Percentiles rank a stretch among this genome's conserved stretches.
phyloP scores from a whole-genome alignment of 129 eudicot genomes.

The Ambrosia trifida region DNA sequence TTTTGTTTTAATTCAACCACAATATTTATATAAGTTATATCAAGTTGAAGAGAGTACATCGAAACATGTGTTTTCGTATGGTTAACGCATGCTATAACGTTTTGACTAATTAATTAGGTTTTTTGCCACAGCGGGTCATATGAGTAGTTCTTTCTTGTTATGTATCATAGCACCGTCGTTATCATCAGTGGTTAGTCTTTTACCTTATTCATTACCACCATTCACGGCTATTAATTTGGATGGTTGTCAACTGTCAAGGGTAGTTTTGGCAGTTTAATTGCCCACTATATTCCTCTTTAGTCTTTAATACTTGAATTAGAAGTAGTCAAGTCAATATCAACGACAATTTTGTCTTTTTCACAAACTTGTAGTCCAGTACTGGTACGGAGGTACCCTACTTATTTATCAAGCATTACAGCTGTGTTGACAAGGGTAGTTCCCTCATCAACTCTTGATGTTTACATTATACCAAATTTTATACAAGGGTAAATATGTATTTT shows the following conservation, averaged over 20 bases:
- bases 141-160: not conserved
- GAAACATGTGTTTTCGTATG: too few relatives aligned
- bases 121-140: too few relatives aligned
- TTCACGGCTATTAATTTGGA: slow-evolving; percentile 1
- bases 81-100: too few relatives aligned
- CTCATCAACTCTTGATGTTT: not conserved
- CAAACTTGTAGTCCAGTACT: not conserved
- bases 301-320: slow-evolving; percentile 16
- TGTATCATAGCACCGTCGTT: not conserved
- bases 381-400: slow-evolving; percentile 5
- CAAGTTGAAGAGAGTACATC: too few relatives aligned
- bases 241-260: slow-evolving; percentile 18
- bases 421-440: slow-evolving; percentile 21
- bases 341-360: slow-evolving; percentile 10
- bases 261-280: not conserved
- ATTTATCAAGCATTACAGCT: not conserved
- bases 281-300: not conserved
- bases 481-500: not conserved
- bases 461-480: not conserved
- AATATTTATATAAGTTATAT: too few relatives aligned
- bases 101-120: too few relatives aligned
- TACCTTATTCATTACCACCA: not conserved
- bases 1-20: too few relatives aligned
- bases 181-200: not conserved
- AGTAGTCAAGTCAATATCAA: slow-evolving; percentile 20